These are phyloP conservation scores for Aspergillus melleus DNA, from an alignment of 2,329 filamentous ascomycete genomes.

Conservation along the genomic window DNA sequence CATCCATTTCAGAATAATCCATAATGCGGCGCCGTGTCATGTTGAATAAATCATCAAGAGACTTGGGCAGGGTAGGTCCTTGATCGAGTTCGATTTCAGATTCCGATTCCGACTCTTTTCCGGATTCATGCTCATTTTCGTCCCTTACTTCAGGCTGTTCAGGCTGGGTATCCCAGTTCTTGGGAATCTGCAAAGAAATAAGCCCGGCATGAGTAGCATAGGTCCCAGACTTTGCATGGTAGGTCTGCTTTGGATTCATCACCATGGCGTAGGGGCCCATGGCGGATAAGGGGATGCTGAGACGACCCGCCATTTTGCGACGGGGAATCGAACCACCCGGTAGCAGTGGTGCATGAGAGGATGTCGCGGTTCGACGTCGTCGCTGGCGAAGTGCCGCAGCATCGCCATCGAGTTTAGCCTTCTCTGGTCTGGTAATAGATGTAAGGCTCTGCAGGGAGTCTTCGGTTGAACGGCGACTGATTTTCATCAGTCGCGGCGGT, in stretches of 20 bases:
- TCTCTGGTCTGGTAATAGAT: constrained; percentile 27
- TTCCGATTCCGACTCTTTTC: background rate
- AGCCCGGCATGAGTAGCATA: constrained; percentile 45
- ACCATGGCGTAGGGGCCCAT: constrained; percentile 35
- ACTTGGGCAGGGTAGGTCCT: constrained; percentile 17
- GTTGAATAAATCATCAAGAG: constrained; percentile 33
- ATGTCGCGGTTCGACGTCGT: background rate
- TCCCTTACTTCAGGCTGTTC: background rate
- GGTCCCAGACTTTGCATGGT: constrained; percentile 44
- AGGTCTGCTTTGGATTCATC: constrained; percentile 40
- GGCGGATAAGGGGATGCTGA: constrained; percentile 24
- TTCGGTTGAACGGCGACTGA: constrained; percentile 21
- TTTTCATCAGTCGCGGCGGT: constrained; percentile 31
- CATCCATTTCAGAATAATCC: constrained; percentile 17
- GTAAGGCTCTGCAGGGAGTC: constrained; percentile 22
- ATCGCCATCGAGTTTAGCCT: background rate
- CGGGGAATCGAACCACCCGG: background rate
- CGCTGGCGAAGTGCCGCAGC: background rate
- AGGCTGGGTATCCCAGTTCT: background rate
- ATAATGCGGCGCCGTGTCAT: constrained; percentile 15
- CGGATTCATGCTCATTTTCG: background rate
- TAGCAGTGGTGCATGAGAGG: background rate
- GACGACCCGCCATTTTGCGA: constrained; percentile 20
- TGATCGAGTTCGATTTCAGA: background rate
- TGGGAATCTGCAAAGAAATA: constrained; percentile 10